Base-by-base conservation (phyloP, 805 yeast genomes). In the Debaryomyces prosopidis region DNA sequence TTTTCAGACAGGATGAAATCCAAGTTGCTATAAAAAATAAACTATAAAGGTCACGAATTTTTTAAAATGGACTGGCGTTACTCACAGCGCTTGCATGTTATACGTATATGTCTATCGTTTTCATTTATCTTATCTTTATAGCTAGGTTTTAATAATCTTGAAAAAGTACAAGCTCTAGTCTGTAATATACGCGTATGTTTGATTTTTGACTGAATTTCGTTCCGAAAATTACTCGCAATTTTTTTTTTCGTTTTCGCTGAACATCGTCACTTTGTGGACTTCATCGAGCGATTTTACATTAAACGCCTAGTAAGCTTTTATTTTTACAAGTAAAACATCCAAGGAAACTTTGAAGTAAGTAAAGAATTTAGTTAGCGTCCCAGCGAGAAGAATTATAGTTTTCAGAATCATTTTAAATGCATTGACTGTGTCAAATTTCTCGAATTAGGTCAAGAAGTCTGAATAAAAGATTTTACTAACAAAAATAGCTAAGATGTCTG, bases 401-500 rank as follows among this genome's bases (percentile, higher is more conserved):
- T 23, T 23, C 26, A 2, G 26, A 23, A 23, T 10, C 26, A 2
- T 7, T 23, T 23, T 2, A 23, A 23, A 23, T 4, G 9, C 5
- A 3, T 7, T 2, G 2, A 10, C 9, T 23, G 26, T 23, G 26
- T 23, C 9, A 23, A 23, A 3, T 23, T 23, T 23, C 26, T 23
- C 26, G 9, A 23, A 10, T 23, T 17, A 40, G 27, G 34, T 14
- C 38, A 19, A 19, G 27, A 33, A 41, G 35, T 33, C 14, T 26
- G 23, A 31, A 27, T 16, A 3, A 26, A 39, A 28, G 32, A 11
- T 17, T 33, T 17, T 42, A 42, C 41, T 42, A 42, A 42, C 45
- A 30, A 16, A 26, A 30, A 30, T 18, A 40, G 33, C 33, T 17
- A 42, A 57, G 60, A 71, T 71, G 76, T 63, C 77, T 52, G 76